These are phyloP conservation scores for Cryptomeria japonica DNA, from an alignment of 75 land plant species.

Conservation along the genomic window DNA sequence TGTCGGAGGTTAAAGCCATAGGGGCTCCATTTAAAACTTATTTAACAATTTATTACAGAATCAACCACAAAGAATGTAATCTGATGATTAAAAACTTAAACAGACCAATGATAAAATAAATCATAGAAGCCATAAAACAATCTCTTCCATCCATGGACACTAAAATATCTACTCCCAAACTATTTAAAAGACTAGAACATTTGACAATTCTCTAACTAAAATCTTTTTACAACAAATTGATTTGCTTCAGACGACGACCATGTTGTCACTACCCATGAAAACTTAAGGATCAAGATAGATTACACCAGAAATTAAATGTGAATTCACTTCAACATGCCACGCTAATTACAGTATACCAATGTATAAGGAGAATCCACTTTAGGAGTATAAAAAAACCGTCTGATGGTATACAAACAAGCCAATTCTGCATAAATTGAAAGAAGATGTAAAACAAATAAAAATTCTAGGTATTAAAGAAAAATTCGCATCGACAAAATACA, in stretches of 20 bases:
- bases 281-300: background rate
- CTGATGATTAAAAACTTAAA: too few relatives aligned
- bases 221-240: too few relatives aligned
- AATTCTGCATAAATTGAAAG: background rate
- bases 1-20: background rate
- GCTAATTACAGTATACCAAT: background rate
- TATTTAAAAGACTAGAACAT: background rate
- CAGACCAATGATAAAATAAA: background rate
- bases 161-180: background rate
- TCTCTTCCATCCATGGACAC: background rate
- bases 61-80: background rate
- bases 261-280: background rate
- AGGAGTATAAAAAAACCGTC: background rate
- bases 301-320: background rate
- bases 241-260: background rate
- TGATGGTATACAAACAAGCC: background rate
- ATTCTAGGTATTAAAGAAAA: background rate
- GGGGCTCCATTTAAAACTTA: background rate
- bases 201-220: background rate
- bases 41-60: background rate
- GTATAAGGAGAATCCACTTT: background rate
- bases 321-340: background rate
- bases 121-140: background rate
- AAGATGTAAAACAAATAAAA: background rate
- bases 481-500: background rate